phyloP scores from a whole-genome alignment of 352 stramenopile species.

The Pythium guiyangense region DNA sequence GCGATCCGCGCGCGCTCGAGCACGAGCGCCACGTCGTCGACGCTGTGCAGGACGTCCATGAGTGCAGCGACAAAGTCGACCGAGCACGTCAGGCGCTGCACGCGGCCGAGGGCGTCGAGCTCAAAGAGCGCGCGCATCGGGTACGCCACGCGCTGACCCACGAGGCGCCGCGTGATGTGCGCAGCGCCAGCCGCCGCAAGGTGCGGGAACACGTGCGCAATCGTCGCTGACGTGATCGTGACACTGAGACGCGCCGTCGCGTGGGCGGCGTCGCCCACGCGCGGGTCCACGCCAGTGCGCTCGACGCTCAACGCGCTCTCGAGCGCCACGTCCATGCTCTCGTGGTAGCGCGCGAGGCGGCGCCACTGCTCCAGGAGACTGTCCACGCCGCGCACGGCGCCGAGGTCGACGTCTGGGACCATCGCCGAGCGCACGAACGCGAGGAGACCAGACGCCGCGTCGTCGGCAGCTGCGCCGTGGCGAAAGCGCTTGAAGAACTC shows the following conservation, averaged over 20 bases:
- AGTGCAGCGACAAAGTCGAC: slow-evolving; percentile 1
- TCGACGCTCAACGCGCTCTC: not conserved
- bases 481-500: slow-evolving; percentile 22
- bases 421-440: slow-evolving; percentile 15
- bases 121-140: slow-evolving; percentile 1
- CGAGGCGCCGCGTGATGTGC: not conserved
- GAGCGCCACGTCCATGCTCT: not conserved
- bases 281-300: no score
- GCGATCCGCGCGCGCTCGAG: slow-evolving; percentile 1
- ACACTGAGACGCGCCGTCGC: not conserved
- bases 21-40: not conserved
- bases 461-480: slow-evolving; percentile 7
- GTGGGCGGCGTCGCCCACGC: not conserved
- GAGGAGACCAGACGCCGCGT: slow-evolving; percentile 1
- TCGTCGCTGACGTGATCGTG: slow-evolving; percentile 2
- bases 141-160: not conserved
- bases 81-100: not conserved
- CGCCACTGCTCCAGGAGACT: slow-evolving; percentile 15
- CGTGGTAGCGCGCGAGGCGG: slow-evolving; percentile 7
- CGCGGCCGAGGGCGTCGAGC: not conserved
- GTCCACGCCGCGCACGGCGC: slow-evolving; percentile 6
- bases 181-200: not conserved
- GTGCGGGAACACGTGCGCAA: slow-evolving; percentile 8
- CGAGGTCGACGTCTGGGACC: slow-evolving; percentile 7
- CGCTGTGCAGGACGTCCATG: not conserved